phyloP scores from a whole-genome alignment of 495 filamentous ascomycete genomes.

The Penicillium herquei region DNA sequence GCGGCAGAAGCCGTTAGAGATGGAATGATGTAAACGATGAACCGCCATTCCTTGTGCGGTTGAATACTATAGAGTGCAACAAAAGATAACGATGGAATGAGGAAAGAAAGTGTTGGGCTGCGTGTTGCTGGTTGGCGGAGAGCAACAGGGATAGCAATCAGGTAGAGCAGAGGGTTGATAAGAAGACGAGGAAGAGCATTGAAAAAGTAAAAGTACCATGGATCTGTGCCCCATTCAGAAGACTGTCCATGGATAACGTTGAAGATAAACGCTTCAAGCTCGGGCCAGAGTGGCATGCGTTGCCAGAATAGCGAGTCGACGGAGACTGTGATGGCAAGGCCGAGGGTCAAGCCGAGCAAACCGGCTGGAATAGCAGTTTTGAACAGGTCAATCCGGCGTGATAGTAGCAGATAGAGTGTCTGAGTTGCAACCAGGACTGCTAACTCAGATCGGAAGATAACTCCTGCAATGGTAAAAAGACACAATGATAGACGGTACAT shows the following conservation, averaged over 20 bases:
- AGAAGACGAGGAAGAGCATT: slow-evolving; percentile 80
- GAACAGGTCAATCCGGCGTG: slow-evolving; percentile 52
- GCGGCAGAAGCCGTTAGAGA: slow-evolving; percentile 75
- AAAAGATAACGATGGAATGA: slow-evolving; percentile 68
- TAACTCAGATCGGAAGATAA: slow-evolving; percentile 87
- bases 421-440: slow-evolving; percentile 68
- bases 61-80: slow-evolving; percentile 76
- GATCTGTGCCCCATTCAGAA: slow-evolving; percentile 81
- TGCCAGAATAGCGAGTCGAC: slow-evolving; percentile 96
- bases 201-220: slow-evolving; percentile 82
- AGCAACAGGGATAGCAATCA: slow-evolving; percentile 64
- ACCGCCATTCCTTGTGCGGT: slow-evolving; percentile 96
- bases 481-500: slow-evolving; percentile 54
- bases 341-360: slow-evolving; percentile 56
- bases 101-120: slow-evolving; percentile 46
- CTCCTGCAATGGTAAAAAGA: slow-evolving; percentile 76
- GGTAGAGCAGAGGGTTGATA: slow-evolving; percentile 67
- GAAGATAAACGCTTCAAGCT: slow-evolving; percentile 84
- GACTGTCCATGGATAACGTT: slow-evolving; percentile 73
- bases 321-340: slow-evolving; percentile 63
- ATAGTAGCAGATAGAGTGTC: slow-evolving; percentile 51
- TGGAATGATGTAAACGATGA: slow-evolving; percentile 87
- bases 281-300: slow-evolving; percentile 75
- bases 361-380: slow-evolving; percentile 65
- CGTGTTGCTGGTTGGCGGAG: slow-evolving; percentile 53